Evolutionary conservation across 805 yeast species (phyloP).

Genomic region (Cyberlindnera meyerae): DNA sequence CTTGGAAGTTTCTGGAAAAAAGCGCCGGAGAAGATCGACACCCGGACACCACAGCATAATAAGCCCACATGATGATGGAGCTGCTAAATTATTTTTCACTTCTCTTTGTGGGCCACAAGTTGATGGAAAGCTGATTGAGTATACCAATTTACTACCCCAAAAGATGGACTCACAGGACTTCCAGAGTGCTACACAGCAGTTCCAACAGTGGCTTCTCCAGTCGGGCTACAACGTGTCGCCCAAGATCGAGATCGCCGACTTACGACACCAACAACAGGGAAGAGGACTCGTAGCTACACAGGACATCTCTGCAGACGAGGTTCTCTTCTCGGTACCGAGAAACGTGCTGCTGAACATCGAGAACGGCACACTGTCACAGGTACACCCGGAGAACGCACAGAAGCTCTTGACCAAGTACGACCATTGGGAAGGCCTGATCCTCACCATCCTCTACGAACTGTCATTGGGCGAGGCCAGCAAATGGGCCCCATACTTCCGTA

Average conservation of each 20-base stretch:
- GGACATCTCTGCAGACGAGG: conserved; percentile 58
- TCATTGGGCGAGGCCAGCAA: conserved; percentile 40
- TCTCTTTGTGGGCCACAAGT: too few relatives aligned
- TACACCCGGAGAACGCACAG: conserved; percentile 29
- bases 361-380: conserved; percentile 42
- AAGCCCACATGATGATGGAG: too few relatives aligned
- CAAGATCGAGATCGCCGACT: conserved; percentile 57
- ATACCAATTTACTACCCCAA: too few relatives aligned
- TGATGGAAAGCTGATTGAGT: too few relatives aligned
- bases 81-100: too few relatives aligned
- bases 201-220: conserved; percentile 39
- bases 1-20: conserved; percentile 12
- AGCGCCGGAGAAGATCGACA: background rate
- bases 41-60: conserved; percentile 9
- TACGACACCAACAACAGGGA: conserved; percentile 59
- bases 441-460: conserved; percentile 61
- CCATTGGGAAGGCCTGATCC: conserved; percentile 77
- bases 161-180: conserved; percentile 21
- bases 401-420: conserved; percentile 38
- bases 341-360: conserved; percentile 51
- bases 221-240: conserved; percentile 47
- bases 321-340: conserved; percentile 66
- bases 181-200: conserved; percentile 33
- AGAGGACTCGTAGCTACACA: conserved; percentile 67
- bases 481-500: conserved; percentile 69